Base-by-base conservation (phyloP, 768 basidiomycete species). In the Tulasnella sp. region DNA sequence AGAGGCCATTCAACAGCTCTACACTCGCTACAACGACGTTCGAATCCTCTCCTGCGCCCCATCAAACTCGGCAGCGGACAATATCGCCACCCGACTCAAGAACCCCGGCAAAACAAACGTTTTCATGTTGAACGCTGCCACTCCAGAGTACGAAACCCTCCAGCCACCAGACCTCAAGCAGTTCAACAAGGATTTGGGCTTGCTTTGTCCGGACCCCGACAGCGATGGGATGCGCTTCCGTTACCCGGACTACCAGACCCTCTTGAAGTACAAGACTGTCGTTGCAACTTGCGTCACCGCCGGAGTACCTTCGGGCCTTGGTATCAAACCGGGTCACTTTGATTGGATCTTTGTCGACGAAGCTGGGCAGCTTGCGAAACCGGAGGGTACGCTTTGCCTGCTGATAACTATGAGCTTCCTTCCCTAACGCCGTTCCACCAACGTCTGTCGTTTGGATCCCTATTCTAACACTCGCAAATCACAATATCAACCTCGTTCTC, bases 311-410 rank as follows among this genome's bases (percentile, higher is more conserved):
- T 86, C 88, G 40, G 87, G 86, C 5, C 81, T 91, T 9, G 91
- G 91, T 0, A 64, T 91, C 28, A 83, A 85, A 42, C 84, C 87
- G 24, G 91, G 91, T 0, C 90, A 91, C 83, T 92, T 89, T 82
- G 89, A 84, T 0, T 89, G 91, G 81, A 89, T 93, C 24, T 90
- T 93, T 82, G 85, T 91, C 64, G 92, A 93, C 82, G 91, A 93
- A 81, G 92, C 91, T 5, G 91, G 91, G 0, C 91, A 92, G 82
- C 91, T 89, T 0, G 88, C 88, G 72, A 92, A 93, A 82, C 91
- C 92, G 0, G 89, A 91, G 81, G 77, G 75, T 76, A 37, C 16
- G 42, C 28, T 24, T 12, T 34, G 40, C 9, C 24, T 6, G 41
- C n/a, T 14, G 12, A 4, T 5, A 31, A 31, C 72, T 42, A 7